Base-by-base conservation (phyloP, 2,329 filamentous ascomycete species). In the Microdochium trichocladiopsis region DNA sequence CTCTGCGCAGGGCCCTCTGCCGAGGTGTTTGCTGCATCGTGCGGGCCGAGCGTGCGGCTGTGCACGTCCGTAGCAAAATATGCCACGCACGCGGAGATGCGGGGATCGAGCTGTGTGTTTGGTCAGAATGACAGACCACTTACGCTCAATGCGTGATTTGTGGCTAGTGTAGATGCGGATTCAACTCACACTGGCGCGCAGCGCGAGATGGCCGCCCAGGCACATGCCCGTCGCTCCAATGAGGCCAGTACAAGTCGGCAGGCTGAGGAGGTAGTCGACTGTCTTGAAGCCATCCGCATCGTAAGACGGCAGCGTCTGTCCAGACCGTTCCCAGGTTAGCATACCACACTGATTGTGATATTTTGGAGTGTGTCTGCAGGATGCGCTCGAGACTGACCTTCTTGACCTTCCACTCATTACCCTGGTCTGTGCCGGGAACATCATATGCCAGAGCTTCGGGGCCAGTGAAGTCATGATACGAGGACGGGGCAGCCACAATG, bases 51-150 rank as follows among this genome's bases (percentile, higher is more conserved):
- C 9, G 86, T 90, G 53, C 82, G 79, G 57, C 77, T 82, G 73
- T 96, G 93, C 50, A 96, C 84, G 71, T 96, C 93, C 6, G 92
- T 96, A 9, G 90, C 90, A 70, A 96, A 96, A 74, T 91, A 97
- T 67, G 90, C 86, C 25, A 95, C 87, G 36, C 84, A 84, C 25
- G 90, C 88, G 37, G 79, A 78, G 53, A 96, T 82, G 52, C 92
- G 80, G 22, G 80, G 76, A 68, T 96, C 90, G 49, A 96, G 78
- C 61, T 81, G 24, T 43, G 25, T 24, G 5, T 31, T 49, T 24
- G 18, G 24, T n/a, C 24, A 25, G 16, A 23, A 37, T 18, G 21
- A 18, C 21, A 2, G 10, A 8, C 41, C 18, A 21, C 6, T 16
- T 22, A 22, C 5, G 11, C 9, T 45, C 10, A 41, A 41, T 18